Conservation (phyloP, 2,329 filamentous ascomycete genomes). For the Nemania diffusa region DNA sequence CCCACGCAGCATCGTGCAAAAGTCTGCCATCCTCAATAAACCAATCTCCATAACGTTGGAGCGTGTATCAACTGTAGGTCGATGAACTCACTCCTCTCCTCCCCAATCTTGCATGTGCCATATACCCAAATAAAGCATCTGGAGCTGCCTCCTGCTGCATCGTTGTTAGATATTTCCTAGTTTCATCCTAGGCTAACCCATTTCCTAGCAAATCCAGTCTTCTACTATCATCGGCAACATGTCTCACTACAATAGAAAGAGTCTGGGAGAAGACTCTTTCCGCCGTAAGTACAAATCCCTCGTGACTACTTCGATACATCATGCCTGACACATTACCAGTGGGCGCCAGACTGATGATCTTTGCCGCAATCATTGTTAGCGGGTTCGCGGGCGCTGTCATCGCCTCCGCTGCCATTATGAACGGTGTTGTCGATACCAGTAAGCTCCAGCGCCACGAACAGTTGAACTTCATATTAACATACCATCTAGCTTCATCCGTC, state of each 20-base stretch:
- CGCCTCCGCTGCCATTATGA: background rate
- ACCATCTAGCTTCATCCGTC: background rate
- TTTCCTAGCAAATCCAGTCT: background rate
- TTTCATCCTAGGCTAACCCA: background rate
- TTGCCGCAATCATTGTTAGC: background rate
- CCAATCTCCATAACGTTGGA: background rate
- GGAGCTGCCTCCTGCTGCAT: background rate
- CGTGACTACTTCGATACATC: background rate
- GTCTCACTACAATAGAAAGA: background rate
- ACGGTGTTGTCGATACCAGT: background rate
- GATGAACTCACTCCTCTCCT: background rate
- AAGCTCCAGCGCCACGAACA: background rate
- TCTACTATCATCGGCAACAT: slow-evolving; percentile 1
- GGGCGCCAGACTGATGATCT: background rate
- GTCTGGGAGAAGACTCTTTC: background rate
- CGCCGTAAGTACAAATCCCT: slow-evolving; percentile 8
- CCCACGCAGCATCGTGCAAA: background rate
- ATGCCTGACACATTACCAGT: slow-evolving; percentile 10
- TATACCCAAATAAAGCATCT: background rate
- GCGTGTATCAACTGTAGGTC: slow-evolving; percentile 2
- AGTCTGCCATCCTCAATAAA: background rate
- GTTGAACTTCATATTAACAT: background rate
- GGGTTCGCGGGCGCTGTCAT: background rate
- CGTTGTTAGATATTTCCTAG: background rate
- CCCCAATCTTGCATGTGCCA: too few relatives aligned